These are phyloP conservation scores for Jackrogersella minutella DNA, from an alignment of 495 filamentous ascomycete species.

Conservation along the genomic window DNA sequence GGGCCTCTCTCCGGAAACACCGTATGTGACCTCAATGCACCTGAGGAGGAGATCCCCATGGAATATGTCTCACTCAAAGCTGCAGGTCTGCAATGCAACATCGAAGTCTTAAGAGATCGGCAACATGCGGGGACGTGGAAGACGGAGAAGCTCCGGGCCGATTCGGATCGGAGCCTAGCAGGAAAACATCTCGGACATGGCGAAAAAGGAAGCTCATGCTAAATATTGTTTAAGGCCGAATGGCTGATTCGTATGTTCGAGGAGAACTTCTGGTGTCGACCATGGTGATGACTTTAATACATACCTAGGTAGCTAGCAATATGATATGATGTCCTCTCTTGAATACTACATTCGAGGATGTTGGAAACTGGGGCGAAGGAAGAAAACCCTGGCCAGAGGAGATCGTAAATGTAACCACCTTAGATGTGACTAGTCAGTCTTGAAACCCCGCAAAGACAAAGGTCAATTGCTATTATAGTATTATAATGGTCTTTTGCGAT, in stretches of 20 bases:
- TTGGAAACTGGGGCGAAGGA: background rate
- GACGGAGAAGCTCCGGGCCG: slow-evolving; percentile 15
- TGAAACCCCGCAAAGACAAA: background rate
- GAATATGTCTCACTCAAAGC: background rate
- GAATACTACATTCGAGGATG: background rate
- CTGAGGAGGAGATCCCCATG: background rate
- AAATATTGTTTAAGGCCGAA: slow-evolving; percentile 19
- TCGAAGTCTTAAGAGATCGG: background rate
- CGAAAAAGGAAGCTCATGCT: slow-evolving; percentile 1
- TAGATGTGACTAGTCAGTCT: background rate
- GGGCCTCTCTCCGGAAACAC: background rate
- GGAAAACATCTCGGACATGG: slow-evolving; percentile 21
- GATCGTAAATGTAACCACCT: no score
- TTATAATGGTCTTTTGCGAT: background rate
- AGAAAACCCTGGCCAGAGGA: no score
- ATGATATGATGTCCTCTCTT: background rate
- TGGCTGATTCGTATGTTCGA: slow-evolving; percentile 21
- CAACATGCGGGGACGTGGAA: background rate
- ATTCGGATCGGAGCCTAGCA: slow-evolving; percentile 22
- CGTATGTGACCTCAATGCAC: background rate
- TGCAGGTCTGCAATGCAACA: background rate
- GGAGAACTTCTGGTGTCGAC: no score
- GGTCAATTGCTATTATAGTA: background rate
- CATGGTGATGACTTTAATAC: no score
- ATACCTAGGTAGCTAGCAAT: background rate